Percentiles rank a stretch among this genome's conserved stretches.
These are phyloP conservation scores for Rhizopus stolonifer DNA, from an alignment of 371 early-diverging fungal genomes.

Conservation along the genomic window DNA sequence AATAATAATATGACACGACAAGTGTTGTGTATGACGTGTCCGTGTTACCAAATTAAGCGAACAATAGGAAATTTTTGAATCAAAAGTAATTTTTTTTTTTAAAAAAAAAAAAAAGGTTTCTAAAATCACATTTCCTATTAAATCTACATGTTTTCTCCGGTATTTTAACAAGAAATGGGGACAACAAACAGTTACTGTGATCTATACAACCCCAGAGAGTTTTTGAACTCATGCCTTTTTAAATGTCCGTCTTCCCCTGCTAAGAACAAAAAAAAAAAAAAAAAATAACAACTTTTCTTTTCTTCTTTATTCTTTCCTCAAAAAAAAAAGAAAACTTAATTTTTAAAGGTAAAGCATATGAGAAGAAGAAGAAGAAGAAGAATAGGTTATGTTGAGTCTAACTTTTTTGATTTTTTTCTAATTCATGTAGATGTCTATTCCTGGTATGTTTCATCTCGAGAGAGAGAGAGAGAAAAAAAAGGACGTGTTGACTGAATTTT, in stretches of 20 bases:
- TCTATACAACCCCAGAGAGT: slow-evolving; percentile 1
- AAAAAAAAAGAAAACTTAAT: background rate
- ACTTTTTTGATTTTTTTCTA: background rate
- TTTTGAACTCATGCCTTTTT: background rate
- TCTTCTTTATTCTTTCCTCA: slow-evolving; percentile 8
- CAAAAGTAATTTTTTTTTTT: too few relatives aligned
- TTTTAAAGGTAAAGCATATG: slow-evolving; percentile 3
- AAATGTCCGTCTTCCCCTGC: background rate
- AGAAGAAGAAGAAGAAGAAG: background rate
- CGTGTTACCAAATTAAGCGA: too few relatives aligned
- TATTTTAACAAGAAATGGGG: too few relatives aligned
- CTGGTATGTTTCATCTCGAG: slow-evolving; percentile 15
- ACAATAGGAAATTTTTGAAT: too few relatives aligned
- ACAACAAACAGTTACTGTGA: background rate
- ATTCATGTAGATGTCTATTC: slow-evolving; percentile 25
- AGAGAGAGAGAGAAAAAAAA: background rate
- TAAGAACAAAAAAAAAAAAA: slow-evolving; percentile 7
- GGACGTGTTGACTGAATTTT: background rate
- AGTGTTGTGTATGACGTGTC: too few relatives aligned
- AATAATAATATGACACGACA: slow-evolving; percentile 9
- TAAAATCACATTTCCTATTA: too few relatives aligned
- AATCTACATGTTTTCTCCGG: too few relatives aligned
- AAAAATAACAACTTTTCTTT: slow-evolving; percentile 5
- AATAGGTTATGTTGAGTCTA: too few relatives aligned
- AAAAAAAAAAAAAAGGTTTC: too few relatives aligned